Evolutionary conservation across 2,329 filamentous ascomycete genomes (phyloP).

Genomic region (Acrodontium crateriforme): DNA sequence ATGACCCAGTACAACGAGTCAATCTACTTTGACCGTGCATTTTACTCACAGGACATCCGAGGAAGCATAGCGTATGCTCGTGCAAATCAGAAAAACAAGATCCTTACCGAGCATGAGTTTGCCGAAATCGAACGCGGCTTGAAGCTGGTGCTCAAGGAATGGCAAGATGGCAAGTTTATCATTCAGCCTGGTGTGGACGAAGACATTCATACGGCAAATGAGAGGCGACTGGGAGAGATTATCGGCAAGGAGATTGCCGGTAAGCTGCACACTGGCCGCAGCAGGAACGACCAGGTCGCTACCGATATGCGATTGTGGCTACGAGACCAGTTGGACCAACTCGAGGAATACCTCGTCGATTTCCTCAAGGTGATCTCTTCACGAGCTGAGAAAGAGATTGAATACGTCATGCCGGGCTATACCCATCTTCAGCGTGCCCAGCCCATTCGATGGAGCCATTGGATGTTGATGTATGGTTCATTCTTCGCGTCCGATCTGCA

Average conservation of each 20-base stretch:
- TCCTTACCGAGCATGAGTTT: constrained; percentile 62
- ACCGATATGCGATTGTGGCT: constrained; percentile 88
- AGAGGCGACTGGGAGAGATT: constrained; percentile 53
- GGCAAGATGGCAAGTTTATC: constrained; percentile 31
- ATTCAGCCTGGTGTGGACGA: constrained; percentile 36
- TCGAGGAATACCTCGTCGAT: constrained; percentile 54
- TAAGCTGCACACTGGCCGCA: constrained; percentile 79
- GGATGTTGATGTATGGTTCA: constrained; percentile 61
- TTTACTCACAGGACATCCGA: constrained; percentile 68
- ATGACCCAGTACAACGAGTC: constrained; percentile 78
- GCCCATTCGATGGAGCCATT: constrained; percentile 70
- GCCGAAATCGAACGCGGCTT: constrained; percentile 59
- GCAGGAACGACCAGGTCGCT: constrained; percentile 79
- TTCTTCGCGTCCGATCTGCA: constrained; percentile 63
- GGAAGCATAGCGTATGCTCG: constrained; percentile 71
- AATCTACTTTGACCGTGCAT: constrained; percentile 62
- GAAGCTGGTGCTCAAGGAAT: constrained; percentile 39
- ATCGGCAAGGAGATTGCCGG: constrained; percentile 75
- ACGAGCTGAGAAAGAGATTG: constrained; percentile 61
- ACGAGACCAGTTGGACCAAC: constrained; percentile 54
- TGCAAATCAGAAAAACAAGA: constrained; percentile 62
- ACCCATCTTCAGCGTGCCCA: constrained; percentile 75
- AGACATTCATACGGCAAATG: constrained; percentile 43
- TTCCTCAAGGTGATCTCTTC: constrained; percentile 56
- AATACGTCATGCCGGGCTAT: constrained; percentile 74